Evolutionary conservation across 2,329 filamentous ascomycete genomes (phyloP), one percentile per base, ranked within the genome.

Genomic region (Monilinia fructigena): DNA sequence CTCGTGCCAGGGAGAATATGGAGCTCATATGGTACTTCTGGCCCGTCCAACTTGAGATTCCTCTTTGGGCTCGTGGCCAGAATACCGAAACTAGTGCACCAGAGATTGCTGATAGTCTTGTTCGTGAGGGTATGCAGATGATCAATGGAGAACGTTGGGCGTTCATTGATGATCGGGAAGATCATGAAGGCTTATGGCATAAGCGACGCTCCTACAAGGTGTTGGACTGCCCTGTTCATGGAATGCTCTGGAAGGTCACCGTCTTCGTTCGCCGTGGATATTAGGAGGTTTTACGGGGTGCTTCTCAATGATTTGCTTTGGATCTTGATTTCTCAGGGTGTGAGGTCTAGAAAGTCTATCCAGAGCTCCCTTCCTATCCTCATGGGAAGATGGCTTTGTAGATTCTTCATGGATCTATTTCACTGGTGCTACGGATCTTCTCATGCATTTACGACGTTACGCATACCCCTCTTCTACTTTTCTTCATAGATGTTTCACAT

Each of bases 241-340:
- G 23, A 5, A 52, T 54, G 47, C 7, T n/a, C 42, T 65, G 63
- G 63, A 65, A 65, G 26, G 55, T 65, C 4, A 65, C 63, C 8
- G 63, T 65, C 1, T 65, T 65, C n/a, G 55, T 65, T 53, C 47
- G 63, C 14, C 55, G 63, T 28, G 63, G 63, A 16, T 65, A 65
- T 53, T 65, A 65, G 23, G 4, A 12, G 4, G 4, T 48, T 48
- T 38, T 12, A 50, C 20, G 47, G 45, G 45, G 38, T 50, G n/a
- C 40, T 14, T 7, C 28, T 40, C 14, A 4, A 1, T 60, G 23
- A 16, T 50, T 18, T 11, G 28, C 7, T 11, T 23, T 38, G 3
- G 31, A 26, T 60, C 45, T 60, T 60, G 58, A 50, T 50, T 50
- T 60, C 14, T 60, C 45, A 50, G 45, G 58, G 28, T 60, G n/a